Base-by-base conservation (phyloP, 208 protist species). In the Trypanosomatidae sp. region DNA sequence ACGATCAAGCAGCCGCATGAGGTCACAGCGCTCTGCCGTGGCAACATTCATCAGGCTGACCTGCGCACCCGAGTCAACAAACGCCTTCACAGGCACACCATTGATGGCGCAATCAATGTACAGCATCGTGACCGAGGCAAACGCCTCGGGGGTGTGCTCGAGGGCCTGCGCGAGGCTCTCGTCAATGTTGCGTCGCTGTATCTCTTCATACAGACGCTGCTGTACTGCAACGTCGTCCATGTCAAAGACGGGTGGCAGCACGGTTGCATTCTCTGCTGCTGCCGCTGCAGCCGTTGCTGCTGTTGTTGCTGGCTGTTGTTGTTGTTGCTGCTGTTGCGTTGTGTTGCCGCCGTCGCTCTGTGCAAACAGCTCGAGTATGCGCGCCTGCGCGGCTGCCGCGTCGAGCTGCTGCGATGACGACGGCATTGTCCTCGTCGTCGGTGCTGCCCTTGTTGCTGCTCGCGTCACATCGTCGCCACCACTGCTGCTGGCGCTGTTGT, bases 131-230 rank as follows among this genome's bases (percentile, higher is more conserved):
- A 96, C 84, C 6, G 4, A 7, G 2, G 49, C 80, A 53, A 97
- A 97, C 0, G 72, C 58, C 68, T 98, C 94, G n/a, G 96, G 96
- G 3, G 71, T 94, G 56, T 96, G 76, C 61, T 97, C 96, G 7
- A 96, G 63, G 13, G 96, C 96, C 28, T 71, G 56, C 18, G 61
- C 48, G 38, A 96, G 54, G 61, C 92, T 97, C 25, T 96, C 66
- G 11, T 89, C 65, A 20, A 97, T 81, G 24, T 96, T 91, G 26
- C 70, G 48, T 53, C 63, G 56, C 19, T 75, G 67, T 25, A 95
- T 96, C 3, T 48, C 39, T 32, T 93, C 73, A 41, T 95, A 89
- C 11, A 95, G 20, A 11, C 46, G 28, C 11, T 65, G 57, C 57
- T 97, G 88, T 11, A 81, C 38, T 22, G 84, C 85, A 18, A 66